Evolutionary conservation across 305 asterid species (phyloP).

Genomic region (Fraxinus ornus): DNA sequence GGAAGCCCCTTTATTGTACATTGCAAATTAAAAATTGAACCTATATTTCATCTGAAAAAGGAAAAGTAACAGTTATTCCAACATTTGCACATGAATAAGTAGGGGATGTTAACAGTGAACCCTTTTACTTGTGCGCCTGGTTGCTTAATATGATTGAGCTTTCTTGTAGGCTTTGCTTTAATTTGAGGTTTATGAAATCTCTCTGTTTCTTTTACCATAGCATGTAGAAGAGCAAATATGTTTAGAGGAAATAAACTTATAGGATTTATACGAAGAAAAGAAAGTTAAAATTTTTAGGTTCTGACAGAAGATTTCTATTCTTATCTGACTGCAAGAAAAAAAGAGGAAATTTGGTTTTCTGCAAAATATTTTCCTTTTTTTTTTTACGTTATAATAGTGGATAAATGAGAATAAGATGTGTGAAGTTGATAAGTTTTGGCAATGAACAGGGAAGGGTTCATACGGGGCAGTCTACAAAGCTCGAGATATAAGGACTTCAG

Average conservation of each 20-base stretch:
- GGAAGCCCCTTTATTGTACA: neutral
- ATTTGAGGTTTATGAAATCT: neutral
- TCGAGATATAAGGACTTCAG: constrained; percentile 86
- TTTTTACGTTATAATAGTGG: neutral
- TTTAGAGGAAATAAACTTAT: neutral
- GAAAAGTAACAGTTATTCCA: neutral
- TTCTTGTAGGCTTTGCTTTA: neutral
- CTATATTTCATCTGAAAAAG: constrained; percentile 12
- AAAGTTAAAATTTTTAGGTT: neutral
- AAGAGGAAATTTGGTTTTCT: neutral
- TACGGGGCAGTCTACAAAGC: constrained; percentile 97
- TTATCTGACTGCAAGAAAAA: constrained; percentile 2
- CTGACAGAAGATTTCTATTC: neutral
- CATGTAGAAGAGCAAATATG: neutral
- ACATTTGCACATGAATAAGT: neutral
- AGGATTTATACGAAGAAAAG: neutral
- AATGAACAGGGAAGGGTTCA: constrained; percentile 85
- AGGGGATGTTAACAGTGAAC: neutral
- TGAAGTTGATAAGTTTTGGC: constrained; percentile 22
- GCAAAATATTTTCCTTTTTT: neutral
- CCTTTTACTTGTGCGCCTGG: neutral
- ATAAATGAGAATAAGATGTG: constrained; percentile 20
- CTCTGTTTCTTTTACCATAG: neutral
- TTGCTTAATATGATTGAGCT: neutral
- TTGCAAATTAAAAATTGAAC: neutral